Conservation (phyloP, 345 rosid genomes). For the Salix dunnii region DNA sequence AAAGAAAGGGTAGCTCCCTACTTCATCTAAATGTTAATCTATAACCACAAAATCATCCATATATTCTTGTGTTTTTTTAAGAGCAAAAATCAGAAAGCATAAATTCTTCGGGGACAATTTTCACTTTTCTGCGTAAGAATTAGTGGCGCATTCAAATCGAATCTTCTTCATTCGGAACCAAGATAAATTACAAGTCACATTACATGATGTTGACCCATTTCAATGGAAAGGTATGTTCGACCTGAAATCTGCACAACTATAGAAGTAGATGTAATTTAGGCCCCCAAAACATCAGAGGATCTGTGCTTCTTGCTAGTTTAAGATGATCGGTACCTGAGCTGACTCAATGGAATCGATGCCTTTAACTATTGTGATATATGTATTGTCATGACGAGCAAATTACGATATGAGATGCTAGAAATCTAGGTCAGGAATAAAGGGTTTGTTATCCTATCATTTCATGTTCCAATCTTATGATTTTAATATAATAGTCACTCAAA, state of each 20-base stretch:
- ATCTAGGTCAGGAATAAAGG: too few species aligned
- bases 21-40: too few species aligned
- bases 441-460: too few species aligned
- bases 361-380: too few species aligned
- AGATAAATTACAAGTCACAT: background rate
- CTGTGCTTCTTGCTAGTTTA: background rate
- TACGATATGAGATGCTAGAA: too few species aligned
- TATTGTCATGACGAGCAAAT: too few species aligned
- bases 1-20: too few species aligned
- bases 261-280: background rate
- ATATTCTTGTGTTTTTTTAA: background rate
- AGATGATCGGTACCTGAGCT: background rate
- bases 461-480: too few species aligned
- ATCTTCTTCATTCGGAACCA: too few species aligned
- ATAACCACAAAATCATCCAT: too few species aligned
- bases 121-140: background rate
- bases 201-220: background rate
- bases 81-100: background rate
- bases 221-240: background rate
- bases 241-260: background rate
- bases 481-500: too few species aligned
- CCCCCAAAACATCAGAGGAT: background rate
- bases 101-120: background rate
- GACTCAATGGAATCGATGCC: background rate
- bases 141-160: background rate